Conservation (phyloP, 768 basidiomycete species). For the Lentinula raphanica region DNA sequence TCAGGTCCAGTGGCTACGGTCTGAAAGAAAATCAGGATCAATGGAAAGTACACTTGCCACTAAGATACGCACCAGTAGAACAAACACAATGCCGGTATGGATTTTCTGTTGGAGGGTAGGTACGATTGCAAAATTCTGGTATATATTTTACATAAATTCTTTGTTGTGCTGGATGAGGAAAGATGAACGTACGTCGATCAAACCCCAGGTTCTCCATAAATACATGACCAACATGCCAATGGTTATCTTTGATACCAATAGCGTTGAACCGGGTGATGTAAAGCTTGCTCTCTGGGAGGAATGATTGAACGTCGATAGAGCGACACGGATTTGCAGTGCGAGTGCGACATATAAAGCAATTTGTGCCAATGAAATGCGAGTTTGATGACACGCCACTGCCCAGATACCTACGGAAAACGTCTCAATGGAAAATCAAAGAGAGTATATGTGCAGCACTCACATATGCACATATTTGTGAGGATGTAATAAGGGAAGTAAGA, state of each 20-base stretch:
- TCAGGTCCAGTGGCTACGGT: conserved; percentile 33
- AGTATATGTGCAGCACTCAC: background rate
- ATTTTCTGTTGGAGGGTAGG: conserved; percentile 18
- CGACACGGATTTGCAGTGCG: background rate
- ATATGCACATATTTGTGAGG: background rate
- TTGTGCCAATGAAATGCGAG: background rate
- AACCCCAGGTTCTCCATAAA: conserved; percentile 27
- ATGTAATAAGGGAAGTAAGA: background rate
- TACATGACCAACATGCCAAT: conserved; percentile 31
- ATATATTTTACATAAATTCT: background rate
- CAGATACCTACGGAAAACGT: background rate
- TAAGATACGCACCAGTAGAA: conserved; percentile 24
- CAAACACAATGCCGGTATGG: conserved; percentile 20
- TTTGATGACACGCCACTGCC: background rate
- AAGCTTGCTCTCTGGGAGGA: background rate
- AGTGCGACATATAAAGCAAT: background rate
- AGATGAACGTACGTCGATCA: conserved; percentile 21
- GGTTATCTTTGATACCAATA: conserved; percentile 33
- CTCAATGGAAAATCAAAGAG: background rate
- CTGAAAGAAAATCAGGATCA: conserved; percentile 11
- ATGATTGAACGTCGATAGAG: background rate
- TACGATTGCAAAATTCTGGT: conserved; percentile 17
- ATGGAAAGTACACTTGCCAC: background rate
- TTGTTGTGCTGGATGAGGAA: background rate
- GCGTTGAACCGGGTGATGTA: conserved; percentile 22